Base-by-base conservation (phyloP, 164 flowering plant species). In the Aristolochia californica region DNA sequence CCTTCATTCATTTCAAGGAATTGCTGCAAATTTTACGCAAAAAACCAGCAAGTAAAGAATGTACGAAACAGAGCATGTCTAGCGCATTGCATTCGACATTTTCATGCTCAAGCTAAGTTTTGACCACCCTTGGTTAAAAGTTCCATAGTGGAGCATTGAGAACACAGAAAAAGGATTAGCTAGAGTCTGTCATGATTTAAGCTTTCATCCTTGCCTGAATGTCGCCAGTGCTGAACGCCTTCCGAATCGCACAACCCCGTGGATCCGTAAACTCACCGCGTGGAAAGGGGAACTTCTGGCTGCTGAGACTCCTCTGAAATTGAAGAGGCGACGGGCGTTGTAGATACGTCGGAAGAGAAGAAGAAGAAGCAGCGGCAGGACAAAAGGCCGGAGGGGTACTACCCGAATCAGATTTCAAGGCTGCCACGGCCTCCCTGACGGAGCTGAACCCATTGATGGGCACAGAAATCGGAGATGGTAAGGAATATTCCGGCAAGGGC, bases 221-320 rank as follows among this genome's bases (percentile, higher is more conserved):
- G 61, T 89, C 91, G 2, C 90, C 91, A 13, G 91, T 68, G 66
- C 97, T 87, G 59, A 67, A 76, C 1, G 72, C 95, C 62, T 82
- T 72, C 49, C 90, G 70, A 14, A 82, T 80, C 0, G 81, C 65
- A 48, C 72, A 58, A 2, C 62, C 43, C 8, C 74, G 77, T 13
- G 61, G 56, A 48, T 77, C 83, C n/a, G 68, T 13, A 9, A 72
- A 64, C 53, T 69, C 80, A 3, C 25, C 25, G 50, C 10, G 71
- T 48, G 5, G 66, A 64, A 50, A 63, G 40, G 40, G 55, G 77
- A 23, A 30, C 24, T 12, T 16, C 12, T 25, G 21, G 56, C 21
- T 15, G 43, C 56, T 48, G 26, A 27, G 10, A 56, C 8, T 17
- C 49, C 28, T 62, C 50, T 34, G 40, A 34, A 12, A 53, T 48